Conservation (phyloP, 2,329 filamentous ascomycete genomes). For the Talaromyces atroroseus region DNA sequence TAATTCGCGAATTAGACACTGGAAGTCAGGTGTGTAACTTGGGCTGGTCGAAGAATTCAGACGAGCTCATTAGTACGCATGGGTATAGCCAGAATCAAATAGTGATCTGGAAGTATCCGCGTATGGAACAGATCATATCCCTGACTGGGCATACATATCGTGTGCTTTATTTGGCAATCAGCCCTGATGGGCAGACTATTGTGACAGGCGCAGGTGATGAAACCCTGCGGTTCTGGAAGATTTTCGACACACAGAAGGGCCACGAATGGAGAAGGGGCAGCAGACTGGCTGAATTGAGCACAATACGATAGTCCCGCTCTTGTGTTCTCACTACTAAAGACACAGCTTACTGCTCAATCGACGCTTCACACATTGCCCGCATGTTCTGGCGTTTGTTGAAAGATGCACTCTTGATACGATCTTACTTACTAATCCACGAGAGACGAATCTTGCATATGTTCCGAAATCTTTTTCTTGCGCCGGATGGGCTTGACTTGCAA, state of each 20-base stretch:
- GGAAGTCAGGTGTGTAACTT: constrained; percentile 98
- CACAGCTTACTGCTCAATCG: background rate
- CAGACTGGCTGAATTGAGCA: constrained; percentile 70
- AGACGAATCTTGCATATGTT: constrained; percentile 7
- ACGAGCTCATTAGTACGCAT: constrained; percentile 94
- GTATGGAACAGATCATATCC: constrained; percentile 93
- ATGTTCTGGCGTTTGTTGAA: background rate
- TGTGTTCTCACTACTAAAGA: background rate
- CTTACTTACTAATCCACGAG: constrained; percentile 6
- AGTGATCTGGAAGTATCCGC: constrained; percentile 98
- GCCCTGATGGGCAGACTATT: constrained; percentile 85
- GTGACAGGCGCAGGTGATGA: constrained; percentile 96
- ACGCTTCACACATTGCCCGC: background rate
- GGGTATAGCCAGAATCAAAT: constrained; percentile 98
- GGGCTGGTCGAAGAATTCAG: constrained; percentile 94
- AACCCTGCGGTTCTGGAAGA: constrained; percentile 93
- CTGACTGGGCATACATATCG: constrained; percentile 95
- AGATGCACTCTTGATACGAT: background rate
- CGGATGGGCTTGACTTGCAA: background rate
- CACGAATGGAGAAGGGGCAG: constrained; percentile 57
- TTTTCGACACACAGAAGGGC: constrained; percentile 78
- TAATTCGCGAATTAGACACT: constrained; percentile 86
- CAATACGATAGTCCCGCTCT: constrained; percentile 56
- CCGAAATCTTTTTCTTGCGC: background rate
- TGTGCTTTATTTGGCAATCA: constrained; percentile 95